Evolutionary conservation across 164 flowering plant genomes (phyloP).

Genomic region (Warburgia ugandensis): DNA sequence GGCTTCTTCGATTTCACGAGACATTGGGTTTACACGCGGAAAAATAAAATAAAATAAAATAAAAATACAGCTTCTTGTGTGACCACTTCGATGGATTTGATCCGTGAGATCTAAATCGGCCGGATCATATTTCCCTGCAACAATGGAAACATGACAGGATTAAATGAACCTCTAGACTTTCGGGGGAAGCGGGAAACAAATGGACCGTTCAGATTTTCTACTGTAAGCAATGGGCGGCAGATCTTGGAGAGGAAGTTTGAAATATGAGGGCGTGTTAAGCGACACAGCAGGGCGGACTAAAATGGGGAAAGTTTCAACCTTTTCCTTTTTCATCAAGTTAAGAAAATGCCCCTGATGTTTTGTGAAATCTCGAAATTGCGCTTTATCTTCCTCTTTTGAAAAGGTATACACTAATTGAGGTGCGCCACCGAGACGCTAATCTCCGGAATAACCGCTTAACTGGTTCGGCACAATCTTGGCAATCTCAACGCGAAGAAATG

Average conservation of each 20-base stretch:
- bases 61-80: conserved; percentile 3
- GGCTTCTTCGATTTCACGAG: conserved; percentile 43
- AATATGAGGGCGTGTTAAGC: conserved; percentile 7
- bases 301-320: conserved; percentile 7
- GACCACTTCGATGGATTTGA: conserved; percentile 5
- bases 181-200: conserved; percentile 14
- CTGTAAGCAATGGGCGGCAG: conserved; percentile 12
- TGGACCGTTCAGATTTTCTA: conserved; percentile 12
- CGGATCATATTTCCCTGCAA: no score
- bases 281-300: conserved; percentile 6
- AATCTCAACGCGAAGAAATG: no score
- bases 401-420: neutral
- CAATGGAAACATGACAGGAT: no score
- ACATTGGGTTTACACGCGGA: conserved; percentile 40
- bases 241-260: conserved; percentile 8
- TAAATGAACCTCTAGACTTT: conserved; percentile 10
- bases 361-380: neutral
- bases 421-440: neutral
- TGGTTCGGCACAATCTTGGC: no score
- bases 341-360: neutral
- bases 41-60: no score
- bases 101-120: no score
- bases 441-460: no score
- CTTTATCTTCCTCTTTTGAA: neutral
- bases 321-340: no score